Conservation (phyloP, 306 rosid genomes). For the Potentilla sterilis region DNA sequence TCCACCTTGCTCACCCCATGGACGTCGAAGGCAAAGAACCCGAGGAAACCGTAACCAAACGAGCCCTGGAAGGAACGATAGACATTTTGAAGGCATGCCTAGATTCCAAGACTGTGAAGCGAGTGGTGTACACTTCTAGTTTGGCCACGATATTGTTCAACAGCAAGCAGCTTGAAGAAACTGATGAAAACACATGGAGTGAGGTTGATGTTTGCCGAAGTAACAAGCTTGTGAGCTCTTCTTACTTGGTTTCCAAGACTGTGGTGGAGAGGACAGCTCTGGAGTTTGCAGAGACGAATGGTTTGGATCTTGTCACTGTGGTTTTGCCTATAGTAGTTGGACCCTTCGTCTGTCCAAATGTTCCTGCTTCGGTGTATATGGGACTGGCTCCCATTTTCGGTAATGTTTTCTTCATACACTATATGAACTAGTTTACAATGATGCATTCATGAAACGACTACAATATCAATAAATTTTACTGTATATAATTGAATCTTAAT, state of each 20-base stretch:
- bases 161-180: slow-evolving; percentile 13
- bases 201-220: slow-evolving; percentile 35
- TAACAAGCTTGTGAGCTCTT: slow-evolving; percentile 20
- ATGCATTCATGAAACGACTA: background rate
- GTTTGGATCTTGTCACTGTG: slow-evolving; percentile 53
- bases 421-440: background rate
- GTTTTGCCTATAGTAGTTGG: slow-evolving; percentile 48
- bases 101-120: slow-evolving; percentile 37
- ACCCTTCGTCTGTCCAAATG: slow-evolving; percentile 57
- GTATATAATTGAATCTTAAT: too few relatives aligned
- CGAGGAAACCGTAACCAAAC: slow-evolving; percentile 40
- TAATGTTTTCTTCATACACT: slow-evolving; percentile 14
- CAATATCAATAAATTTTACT: too few relatives aligned
- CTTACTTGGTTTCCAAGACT: slow-evolving; percentile 56
- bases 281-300: slow-evolving; percentile 48
- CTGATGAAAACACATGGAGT: slow-evolving; percentile 55
- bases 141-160: slow-evolving; percentile 28
- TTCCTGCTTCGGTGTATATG: slow-evolving; percentile 37
- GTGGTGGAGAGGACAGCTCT: slow-evolving; percentile 49
- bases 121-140: slow-evolving; percentile 62
- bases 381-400: slow-evolving; percentile 33
- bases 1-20: slow-evolving; percentile 53
- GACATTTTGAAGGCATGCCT: slow-evolving; percentile 52
- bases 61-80: slow-evolving; percentile 49
- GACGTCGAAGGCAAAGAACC: slow-evolving; percentile 34